A percentile compares a stretch with the other conserved stretches of the same genome.
These are phyloP conservation scores for Vachellia collinsii DNA, from an alignment of 306 rosid species.

Conservation along the genomic window DNA sequence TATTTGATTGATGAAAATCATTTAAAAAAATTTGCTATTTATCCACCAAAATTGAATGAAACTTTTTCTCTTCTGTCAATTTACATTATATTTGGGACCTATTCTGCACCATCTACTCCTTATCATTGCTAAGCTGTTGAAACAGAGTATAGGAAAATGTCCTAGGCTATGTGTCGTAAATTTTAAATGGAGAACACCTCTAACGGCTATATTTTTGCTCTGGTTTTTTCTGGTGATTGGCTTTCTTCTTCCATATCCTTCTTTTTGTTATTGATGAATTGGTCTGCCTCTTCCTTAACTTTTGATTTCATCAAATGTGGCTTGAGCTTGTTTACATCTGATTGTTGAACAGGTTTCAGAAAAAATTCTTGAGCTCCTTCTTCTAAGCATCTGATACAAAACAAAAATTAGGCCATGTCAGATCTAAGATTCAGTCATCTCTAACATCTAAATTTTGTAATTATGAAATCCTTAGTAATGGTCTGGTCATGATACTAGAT, in stretches of 20 bases:
- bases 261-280: constrained; percentile 33
- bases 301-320: too few relatives aligned
- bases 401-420: too few relatives aligned
- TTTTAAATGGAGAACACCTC: neutral
- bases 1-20: neutral
- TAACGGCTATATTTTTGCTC: constrained; percentile 42
- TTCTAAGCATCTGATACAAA: too few relatives aligned
- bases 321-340: too few relatives aligned
- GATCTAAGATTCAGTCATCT: too few relatives aligned
- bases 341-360: too few relatives aligned
- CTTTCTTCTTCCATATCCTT: constrained; percentile 41
- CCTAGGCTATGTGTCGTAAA: constrained; percentile 18
- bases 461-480: too few relatives aligned
- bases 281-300: too few relatives aligned
- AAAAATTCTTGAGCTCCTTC: too few relatives aligned
- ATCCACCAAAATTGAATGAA: constrained; percentile 43
- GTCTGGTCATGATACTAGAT: too few relatives aligned
- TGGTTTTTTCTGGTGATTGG: constrained; percentile 45
- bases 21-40: neutral
- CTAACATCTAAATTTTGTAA: too few relatives aligned
- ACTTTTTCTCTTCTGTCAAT: constrained; percentile 10
- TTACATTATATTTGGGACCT: constrained; percentile 31
- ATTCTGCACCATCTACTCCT: constrained; percentile 23
- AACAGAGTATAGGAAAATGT: constrained; percentile 16
- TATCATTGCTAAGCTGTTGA: constrained; percentile 25